phyloP scores from a whole-genome alignment of 108 stramenopile genomes.

The Nannochloropsis gaditana region DNA sequence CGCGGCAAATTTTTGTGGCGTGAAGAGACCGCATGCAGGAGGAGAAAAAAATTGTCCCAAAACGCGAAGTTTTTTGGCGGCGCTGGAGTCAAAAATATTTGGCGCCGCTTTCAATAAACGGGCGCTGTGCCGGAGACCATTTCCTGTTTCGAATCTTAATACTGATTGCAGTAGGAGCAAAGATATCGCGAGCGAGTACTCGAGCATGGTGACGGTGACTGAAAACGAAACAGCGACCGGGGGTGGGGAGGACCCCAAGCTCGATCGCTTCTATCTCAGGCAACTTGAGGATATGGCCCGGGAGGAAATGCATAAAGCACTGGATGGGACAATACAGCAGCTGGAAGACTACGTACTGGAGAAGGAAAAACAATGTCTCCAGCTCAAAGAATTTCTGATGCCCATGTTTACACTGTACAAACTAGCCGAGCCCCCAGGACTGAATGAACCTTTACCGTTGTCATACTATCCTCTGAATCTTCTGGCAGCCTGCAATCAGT shows the following conservation, averaged over 20 bases:
- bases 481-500: not conserved
- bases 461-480: constrained; percentile 6
- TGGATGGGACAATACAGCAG: not conserved
- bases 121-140: not conserved
- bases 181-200: not conserved
- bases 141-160: not conserved
- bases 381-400: not conserved
- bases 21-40: not conserved
- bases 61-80: not conserved
- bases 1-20: not conserved
- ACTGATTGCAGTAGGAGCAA: not conserved
- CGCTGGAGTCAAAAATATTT: not conserved
- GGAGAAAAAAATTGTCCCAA: not conserved
- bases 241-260: not conserved
- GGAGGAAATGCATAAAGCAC: not conserved
- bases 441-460: not conserved
- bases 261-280: not conserved
- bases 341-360: not conserved
- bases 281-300: not conserved
- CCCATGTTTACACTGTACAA: not conserved
- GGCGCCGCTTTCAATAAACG: not conserved
- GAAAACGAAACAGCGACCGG: too few species aligned
- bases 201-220: not conserved
- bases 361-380: not conserved
- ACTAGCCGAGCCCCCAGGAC: not conserved